A percentile compares a stretch with the other conserved stretches of the same genome.
phyloP scores from a whole-genome alignment of 1,284 basidiomycete species.

The Heterobasidion occidentale region DNA sequence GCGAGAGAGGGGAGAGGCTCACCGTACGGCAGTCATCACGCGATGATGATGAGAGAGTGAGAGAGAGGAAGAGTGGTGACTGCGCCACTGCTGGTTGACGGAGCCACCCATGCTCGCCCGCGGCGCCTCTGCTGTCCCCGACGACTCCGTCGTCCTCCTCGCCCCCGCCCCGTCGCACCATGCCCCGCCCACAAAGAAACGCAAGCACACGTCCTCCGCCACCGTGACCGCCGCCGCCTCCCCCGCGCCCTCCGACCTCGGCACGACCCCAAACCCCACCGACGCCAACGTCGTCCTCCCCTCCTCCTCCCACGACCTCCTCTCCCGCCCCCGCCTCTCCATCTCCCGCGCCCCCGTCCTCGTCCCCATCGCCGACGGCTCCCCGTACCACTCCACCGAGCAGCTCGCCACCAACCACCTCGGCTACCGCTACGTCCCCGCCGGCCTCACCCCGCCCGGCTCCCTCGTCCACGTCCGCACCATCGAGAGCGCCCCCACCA shows the following conservation, averaged over 20 bases:
- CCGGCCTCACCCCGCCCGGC: slow-evolving; percentile 62
- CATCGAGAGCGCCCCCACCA: slow-evolving; percentile 66
- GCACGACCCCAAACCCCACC: slow-evolving; percentile 16
- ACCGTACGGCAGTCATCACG: slow-evolving; percentile 56
- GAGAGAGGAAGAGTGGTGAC: background rate
- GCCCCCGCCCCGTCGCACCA: slow-evolving; percentile 8
- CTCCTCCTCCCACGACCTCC: slow-evolving; percentile 53
- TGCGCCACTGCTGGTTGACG: background rate
- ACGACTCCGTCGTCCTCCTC: slow-evolving; percentile 26
- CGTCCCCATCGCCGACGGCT: slow-evolving; percentile 44
- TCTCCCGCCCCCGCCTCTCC: slow-evolving; percentile 54
- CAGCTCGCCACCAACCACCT: slow-evolving; percentile 66
- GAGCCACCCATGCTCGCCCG: slow-evolving; percentile 10
- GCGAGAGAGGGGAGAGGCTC: slow-evolving; percentile 7
- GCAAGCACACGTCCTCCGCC: slow-evolving; percentile 27
- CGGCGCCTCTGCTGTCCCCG: slow-evolving; percentile 20
- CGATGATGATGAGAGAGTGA: background rate
- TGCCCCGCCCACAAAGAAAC: slow-evolving; percentile 24
- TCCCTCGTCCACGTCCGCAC: slow-evolving; percentile 61
- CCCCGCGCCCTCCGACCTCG: slow-evolving; percentile 36
- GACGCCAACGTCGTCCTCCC: slow-evolving; percentile 43
- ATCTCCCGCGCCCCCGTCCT: slow-evolving; percentile 68
- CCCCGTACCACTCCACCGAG: slow-evolving; percentile 57
- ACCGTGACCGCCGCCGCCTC: slow-evolving; percentile 30
- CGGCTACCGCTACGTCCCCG: slow-evolving; percentile 76